Evolutionary conservation across 108 stramenopile genomes (phyloP).

Genomic region (Cylindrotheca fusiformis): DNA sequence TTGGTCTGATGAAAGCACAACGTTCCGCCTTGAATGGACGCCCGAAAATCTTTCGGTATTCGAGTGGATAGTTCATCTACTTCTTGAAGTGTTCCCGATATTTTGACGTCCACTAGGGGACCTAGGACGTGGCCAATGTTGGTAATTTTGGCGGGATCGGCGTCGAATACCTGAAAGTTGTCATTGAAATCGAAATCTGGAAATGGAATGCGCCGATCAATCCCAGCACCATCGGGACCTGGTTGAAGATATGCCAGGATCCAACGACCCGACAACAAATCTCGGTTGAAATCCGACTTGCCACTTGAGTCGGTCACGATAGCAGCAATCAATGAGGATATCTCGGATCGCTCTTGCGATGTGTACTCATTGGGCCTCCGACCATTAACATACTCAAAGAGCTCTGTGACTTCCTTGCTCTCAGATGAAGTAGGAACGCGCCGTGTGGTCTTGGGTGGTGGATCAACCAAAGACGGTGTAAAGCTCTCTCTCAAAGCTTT

Average conservation of each 20-base stretch:
- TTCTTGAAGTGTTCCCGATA: slow-evolving; percentile 36
- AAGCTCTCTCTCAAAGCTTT: slow-evolving; percentile 53
- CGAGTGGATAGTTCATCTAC: slow-evolving; percentile 4
- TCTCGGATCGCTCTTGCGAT: slow-evolving; percentile 25
- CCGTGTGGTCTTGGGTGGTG: slow-evolving; percentile 9
- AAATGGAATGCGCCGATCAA: slow-evolving; percentile 55
- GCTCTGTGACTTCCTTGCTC: slow-evolving; percentile 17
- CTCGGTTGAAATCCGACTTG: not conserved
- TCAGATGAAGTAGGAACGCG: slow-evolving; percentile 11
- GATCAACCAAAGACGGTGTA: slow-evolving; percentile 33
- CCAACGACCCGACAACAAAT: slow-evolving; percentile 36
- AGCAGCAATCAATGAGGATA: slow-evolving; percentile 20
- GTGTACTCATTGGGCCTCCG: slow-evolving; percentile 37
- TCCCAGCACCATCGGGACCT: slow-evolving; percentile 46
- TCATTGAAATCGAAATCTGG: slow-evolving; percentile 49
- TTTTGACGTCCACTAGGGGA: slow-evolving; percentile 29
- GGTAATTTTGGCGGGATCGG: slow-evolving; percentile 8
- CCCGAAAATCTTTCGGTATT: slow-evolving; percentile 28
- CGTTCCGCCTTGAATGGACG: slow-evolving; percentile 36
- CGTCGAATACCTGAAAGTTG: slow-evolving; percentile 49
- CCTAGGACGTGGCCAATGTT: slow-evolving; percentile 49
- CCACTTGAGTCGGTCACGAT: slow-evolving; percentile 7
- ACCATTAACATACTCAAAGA: slow-evolving; percentile 40
- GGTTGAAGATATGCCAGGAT: slow-evolving; percentile 42
- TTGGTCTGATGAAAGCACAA: slow-evolving; percentile 17